phyloP scores from a whole-genome alignment of 2,329 filamentous ascomycete genomes.

The Fusarium robinianum region DNA sequence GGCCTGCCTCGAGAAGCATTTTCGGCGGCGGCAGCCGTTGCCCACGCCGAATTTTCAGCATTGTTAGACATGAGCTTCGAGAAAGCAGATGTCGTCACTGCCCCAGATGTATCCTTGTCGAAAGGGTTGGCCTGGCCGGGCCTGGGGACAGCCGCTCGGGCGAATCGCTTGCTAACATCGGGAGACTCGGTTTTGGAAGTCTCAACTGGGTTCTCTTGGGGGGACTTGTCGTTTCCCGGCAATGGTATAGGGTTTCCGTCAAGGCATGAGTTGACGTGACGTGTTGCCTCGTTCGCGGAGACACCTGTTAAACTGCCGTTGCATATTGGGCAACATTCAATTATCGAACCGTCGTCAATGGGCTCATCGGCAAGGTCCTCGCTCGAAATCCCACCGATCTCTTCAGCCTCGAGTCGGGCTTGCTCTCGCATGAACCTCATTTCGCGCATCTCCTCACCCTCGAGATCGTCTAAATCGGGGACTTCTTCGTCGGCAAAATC shows the following conservation, averaged over 20 bases:
- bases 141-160: slow-evolving; percentile 70
- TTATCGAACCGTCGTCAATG: slow-evolving; percentile 39
- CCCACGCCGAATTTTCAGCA: slow-evolving; percentile 89
- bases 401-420: slow-evolving; percentile 65
- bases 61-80: slow-evolving; percentile 91
- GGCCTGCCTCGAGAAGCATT: slow-evolving; percentile 79
- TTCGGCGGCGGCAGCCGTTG: slow-evolving; percentile 80
- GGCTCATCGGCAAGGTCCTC: slow-evolving; percentile 43
- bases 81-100: slow-evolving; percentile 71
- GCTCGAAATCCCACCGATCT: slow-evolving; percentile 48
- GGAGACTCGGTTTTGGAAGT: slow-evolving; percentile 42
- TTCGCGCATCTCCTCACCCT: slow-evolving; percentile 68
- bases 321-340: slow-evolving; percentile 75
- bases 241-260: slow-evolving; percentile 76
- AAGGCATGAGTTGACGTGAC: slow-evolving; percentile 91
- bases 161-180: slow-evolving; percentile 61
- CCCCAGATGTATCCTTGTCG: slow-evolving; percentile 49
- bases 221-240: slow-evolving; percentile 37
- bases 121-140: slow-evolving; percentile 85
- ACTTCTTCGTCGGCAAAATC: slow-evolving; percentile 57
- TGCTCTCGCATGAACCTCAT: slow-evolving; percentile 78
- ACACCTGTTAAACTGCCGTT: slow-evolving; percentile 64
- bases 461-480: slow-evolving; percentile 54
- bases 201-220: slow-evolving; percentile 15
- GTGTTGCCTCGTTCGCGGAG: slow-evolving; percentile 68